Base-by-base conservation (phyloP, 306 rosid species). In the Mimosa pudica region DNA sequence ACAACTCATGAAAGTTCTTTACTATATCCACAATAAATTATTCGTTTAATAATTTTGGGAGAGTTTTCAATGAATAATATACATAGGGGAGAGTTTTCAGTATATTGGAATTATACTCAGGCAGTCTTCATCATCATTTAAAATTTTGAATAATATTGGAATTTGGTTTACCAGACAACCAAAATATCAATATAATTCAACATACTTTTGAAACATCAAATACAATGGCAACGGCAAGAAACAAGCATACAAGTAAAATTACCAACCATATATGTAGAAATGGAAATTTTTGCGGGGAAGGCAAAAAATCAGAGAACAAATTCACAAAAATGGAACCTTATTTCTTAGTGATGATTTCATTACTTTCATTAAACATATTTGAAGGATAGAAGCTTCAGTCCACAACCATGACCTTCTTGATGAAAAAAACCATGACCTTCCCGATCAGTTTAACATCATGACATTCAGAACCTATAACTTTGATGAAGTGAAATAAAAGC, bases 1-100 rank as follows among this genome's bases (percentile, higher is more conserved):
- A 91, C 80, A 95, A 20, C 75, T 89, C 97, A 51, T 52, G 20
- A 52, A 52, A 52, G 16, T 52, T 52, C 60, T 24, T 24, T 24
- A 24, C 17, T 52, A 7, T 52, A 52, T 52, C 60, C 7, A 48
- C 16, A 52, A 16, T 16, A 6, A 8, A 52, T 52, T 13, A 1
- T 52, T 52, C 60, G 17, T 52, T 6, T 16, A 52, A 52, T 52
- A 17, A 24, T 24, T 24, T 24, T 24, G 30, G 30, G 30, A 24
- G 30, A 24, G 30, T 24, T 24, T 24, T 24, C 30, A 57, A 32
- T n/a, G 63, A 18, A 18, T n/a, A 10, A 57, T 57, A 38, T 57
- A 57, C 12, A 18, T 2, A 7, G 16, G 32, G 33, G 33, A 18
- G 11, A 18, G 63, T 57, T 57, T 18, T 24, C 30, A 24, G 30